A percentile compares a stretch with the other conserved stretches of the same genome.
These are phyloP conservation scores for Lasiodiplodia theobromae DNA, from an alignment of 2,329 filamentous ascomycete genomes.

Conservation along the genomic window DNA sequence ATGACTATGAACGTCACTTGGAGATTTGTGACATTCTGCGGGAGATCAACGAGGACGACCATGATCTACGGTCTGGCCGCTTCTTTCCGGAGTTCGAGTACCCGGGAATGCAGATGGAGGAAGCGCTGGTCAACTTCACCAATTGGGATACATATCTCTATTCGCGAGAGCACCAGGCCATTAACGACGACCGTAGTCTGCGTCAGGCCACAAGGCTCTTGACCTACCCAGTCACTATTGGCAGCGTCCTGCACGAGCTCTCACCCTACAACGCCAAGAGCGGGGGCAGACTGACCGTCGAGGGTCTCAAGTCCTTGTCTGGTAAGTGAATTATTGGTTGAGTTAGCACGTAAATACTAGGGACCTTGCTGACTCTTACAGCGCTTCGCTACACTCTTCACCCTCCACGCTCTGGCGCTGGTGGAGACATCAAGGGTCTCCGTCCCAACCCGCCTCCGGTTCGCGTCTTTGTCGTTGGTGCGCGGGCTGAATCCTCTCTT, in stretches of 20 bases:
- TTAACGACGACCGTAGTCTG: constrained; percentile 90
- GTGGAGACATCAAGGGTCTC: constrained; percentile 76
- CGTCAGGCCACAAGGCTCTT: constrained; percentile 90
- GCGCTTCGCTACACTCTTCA: constrained; percentile 94
- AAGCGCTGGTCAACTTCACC: constrained; percentile 93
- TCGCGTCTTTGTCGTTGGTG: constrained; percentile 90
- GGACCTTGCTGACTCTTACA: constrained; percentile 43
- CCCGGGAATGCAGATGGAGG: constrained; percentile 86
- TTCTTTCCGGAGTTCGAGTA: constrained; percentile 95
- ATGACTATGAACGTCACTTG: constrained; percentile 91
- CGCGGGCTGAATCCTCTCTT: constrained; percentile 95
- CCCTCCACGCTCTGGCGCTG: constrained; percentile 80
- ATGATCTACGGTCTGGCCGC: constrained; percentile 87
- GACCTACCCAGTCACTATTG: constrained; percentile 92
- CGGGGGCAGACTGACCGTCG: constrained; percentile 78
- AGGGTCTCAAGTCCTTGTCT: constrained; percentile 92
- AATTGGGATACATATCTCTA: constrained; percentile 99
- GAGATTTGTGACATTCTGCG: constrained; percentile 89
- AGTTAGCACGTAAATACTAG: background rate
- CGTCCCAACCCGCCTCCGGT: constrained; percentile 86
- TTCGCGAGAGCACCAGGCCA: constrained; percentile 86
- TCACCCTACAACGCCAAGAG: constrained; percentile 86
- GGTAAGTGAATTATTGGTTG: constrained; percentile 62
- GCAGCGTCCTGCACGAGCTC: constrained; percentile 89
- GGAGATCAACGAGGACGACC: constrained; percentile 97